These are phyloP conservation scores for Syzygium aromaticum DNA, from an alignment of 345 rosid genomes.

Conservation along the genomic window DNA sequence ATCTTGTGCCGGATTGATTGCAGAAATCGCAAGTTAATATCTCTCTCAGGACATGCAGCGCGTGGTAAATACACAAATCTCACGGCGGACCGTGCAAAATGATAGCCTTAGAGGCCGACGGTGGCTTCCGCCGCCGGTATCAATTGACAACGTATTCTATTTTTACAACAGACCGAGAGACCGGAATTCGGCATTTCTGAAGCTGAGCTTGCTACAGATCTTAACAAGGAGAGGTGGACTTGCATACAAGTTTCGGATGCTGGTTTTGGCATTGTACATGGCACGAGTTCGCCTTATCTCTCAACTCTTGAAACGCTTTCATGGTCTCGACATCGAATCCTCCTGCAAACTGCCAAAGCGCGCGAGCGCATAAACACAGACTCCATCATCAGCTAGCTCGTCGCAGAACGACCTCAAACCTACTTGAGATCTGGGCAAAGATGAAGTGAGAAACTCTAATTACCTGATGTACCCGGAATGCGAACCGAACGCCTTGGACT, in stretches of 20 bases:
- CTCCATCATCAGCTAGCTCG: not conserved
- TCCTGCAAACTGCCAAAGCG: slow-evolving; percentile 66
- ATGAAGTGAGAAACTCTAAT: not conserved
- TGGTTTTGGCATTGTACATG: slow-evolving; percentile 67
- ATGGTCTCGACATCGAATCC: slow-evolving; percentile 94
- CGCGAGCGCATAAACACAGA: not conserved
- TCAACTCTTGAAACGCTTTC: slow-evolving; percentile 91
- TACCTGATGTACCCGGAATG: slow-evolving; percentile 99
- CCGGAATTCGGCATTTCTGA: slow-evolving; percentile 11
- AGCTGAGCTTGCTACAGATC: slow-evolving; percentile 69
- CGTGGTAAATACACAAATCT: not conserved
- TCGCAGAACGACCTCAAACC: not conserved
- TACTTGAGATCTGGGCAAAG: not conserved
- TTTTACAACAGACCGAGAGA: slow-evolving; percentile 15
- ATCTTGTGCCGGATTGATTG: not conserved
- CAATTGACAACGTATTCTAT: not conserved
- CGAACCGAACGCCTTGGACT: slow-evolving; percentile 88
- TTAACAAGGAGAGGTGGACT: slow-evolving; percentile 44
- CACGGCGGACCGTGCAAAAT: not conserved
- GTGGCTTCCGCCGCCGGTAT: not conserved
- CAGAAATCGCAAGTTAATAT: not conserved
- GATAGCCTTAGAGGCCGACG: not conserved
- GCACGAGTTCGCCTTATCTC: slow-evolving; percentile 84
- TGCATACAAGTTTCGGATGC: slow-evolving; percentile 38
- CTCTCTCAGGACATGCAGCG: not conserved